Percentiles rank a stretch among this genome's conserved stretches.
Conservation (phyloP, 345 rosid species). For the Syzygium grande region DNA sequence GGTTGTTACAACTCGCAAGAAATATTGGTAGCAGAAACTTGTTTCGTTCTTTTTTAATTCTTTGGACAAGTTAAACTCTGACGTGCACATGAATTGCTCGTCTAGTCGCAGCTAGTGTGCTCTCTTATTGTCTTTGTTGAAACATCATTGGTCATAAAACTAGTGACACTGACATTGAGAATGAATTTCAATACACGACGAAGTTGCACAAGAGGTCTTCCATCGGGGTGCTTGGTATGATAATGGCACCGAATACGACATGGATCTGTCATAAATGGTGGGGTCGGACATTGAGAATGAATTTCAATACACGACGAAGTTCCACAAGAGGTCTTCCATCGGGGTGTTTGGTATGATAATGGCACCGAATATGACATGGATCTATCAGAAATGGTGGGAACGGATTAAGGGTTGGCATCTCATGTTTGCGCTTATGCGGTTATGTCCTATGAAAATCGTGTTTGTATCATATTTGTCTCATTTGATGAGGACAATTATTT, state of each 20-base stretch:
- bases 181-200: not conserved
- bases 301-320: not conserved
- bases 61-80: not conserved
- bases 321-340: not conserved
- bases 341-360: not conserved
- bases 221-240: not conserved
- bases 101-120: not conserved
- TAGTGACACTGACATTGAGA: not conserved
- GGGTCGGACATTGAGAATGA: not conserved
- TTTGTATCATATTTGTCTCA: too few relatives aligned
- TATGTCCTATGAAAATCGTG: too few relatives aligned
- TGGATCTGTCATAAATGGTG: too few relatives aligned
- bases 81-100: not conserved
- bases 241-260: too few relatives aligned
- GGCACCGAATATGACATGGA: too few relatives aligned
- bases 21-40: not conserved
- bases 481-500: too few relatives aligned
- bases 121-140: not conserved
- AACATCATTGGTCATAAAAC: not conserved
- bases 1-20: not conserved
- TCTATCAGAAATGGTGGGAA: too few relatives aligned
- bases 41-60: not conserved
- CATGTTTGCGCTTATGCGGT: too few relatives aligned
- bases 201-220: not conserved
- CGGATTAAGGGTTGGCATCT: too few relatives aligned